phyloP scores from a whole-genome alignment of 495 filamentous ascomycete genomes.

The Penicillium macrosclerotiorum region DNA sequence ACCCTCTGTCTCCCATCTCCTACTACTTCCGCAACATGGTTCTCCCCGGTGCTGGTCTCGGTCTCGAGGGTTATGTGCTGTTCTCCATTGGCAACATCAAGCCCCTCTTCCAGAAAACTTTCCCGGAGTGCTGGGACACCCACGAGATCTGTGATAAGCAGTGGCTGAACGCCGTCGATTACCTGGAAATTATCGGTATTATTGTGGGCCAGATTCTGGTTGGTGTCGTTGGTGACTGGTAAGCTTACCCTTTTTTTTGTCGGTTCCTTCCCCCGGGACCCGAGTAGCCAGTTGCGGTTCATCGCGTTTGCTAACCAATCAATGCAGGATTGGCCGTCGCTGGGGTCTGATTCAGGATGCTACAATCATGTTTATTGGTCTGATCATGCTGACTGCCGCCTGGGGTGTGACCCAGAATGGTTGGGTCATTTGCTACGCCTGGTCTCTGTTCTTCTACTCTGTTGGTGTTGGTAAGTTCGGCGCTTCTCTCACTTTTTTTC shows the following conservation, averaged over 20 bases:
- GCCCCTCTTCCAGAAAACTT: slow-evolving; percentile 68
- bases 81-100: slow-evolving; percentile 91
- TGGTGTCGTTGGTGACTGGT: slow-evolving; percentile 61
- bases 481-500: background rate
- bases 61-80: slow-evolving; percentile 86
- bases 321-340: slow-evolving; percentile 70
- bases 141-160: slow-evolving; percentile 62
- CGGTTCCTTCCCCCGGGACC: background rate
- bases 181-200: slow-evolving; percentile 85
- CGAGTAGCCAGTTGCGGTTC: too few relatives aligned
- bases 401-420: slow-evolving; percentile 83
- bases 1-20: slow-evolving; percentile 74
- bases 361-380: slow-evolving; percentile 85
- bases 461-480: slow-evolving; percentile 77
- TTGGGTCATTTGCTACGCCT: slow-evolving; percentile 91
- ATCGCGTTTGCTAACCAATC: background rate
- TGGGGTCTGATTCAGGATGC: slow-evolving; percentile 94
- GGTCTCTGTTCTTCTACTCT: slow-evolving; percentile 87
- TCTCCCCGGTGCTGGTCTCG: slow-evolving; percentile 81
- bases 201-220: slow-evolving; percentile 82
- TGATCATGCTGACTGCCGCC: slow-evolving; percentile 80
- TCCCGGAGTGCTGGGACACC: slow-evolving; percentile 70
- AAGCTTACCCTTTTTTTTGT: slow-evolving; percentile 10
- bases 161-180: slow-evolving; percentile 76
- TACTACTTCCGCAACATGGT: slow-evolving; percentile 87